These are phyloP conservation scores for Ochetophila trinervis DNA, from an alignment of 306 rosid genomes.

Conservation along the genomic window DNA sequence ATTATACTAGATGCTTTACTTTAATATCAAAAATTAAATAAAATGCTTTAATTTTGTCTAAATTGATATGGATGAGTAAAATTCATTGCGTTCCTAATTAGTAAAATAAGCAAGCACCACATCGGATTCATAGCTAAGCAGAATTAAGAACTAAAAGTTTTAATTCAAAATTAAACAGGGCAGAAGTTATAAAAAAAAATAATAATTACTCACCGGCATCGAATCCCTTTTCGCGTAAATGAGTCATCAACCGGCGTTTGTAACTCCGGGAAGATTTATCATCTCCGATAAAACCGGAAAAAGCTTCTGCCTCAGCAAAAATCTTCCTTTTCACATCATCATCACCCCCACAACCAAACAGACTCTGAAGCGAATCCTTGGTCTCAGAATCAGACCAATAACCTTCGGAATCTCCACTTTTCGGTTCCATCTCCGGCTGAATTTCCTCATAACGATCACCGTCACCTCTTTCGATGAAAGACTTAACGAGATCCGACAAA, in stretches of 20 bases:
- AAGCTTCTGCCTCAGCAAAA: constrained; percentile 38
- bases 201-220: constrained; percentile 68
- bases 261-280: constrained; percentile 34
- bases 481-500: constrained; percentile 67
- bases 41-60: too few species aligned
- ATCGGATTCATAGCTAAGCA: not conserved
- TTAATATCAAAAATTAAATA: too few species aligned
- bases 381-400: constrained; percentile 37
- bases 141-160: not conserved
- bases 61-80: too few species aligned
- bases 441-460: not conserved
- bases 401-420: constrained; percentile 19
- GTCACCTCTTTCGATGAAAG: constrained; percentile 63
- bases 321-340: constrained; percentile 35
- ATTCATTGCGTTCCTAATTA: too few species aligned
- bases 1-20: too few species aligned
- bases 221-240: constrained; percentile 56
- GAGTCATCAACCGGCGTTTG: constrained; percentile 65
- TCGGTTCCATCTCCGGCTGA: constrained; percentile 5
- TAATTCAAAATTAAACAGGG: not conserved
- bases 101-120: too few species aligned
- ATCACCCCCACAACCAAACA: constrained; percentile 33
- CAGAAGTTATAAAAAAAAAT: not conserved
- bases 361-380: constrained; percentile 27
- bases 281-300: constrained; percentile 20